Evolutionary conservation across 2,329 filamentous ascomycete genomes (phyloP), one percentile per base, ranked within the genome.

Genomic region (Colletotrichum eremochloae): DNA sequence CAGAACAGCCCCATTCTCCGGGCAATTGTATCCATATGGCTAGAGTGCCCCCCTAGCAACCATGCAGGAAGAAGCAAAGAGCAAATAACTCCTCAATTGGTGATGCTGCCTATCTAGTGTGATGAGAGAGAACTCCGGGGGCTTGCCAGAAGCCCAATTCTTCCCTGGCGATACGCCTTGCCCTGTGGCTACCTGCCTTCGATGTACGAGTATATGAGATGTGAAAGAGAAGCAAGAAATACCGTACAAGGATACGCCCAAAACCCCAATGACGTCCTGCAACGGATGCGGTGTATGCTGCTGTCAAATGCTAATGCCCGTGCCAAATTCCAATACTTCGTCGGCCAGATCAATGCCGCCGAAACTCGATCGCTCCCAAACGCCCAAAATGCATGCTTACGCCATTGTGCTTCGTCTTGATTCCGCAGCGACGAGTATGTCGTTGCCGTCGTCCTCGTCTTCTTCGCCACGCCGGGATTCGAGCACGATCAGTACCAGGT

Each of bases 401-500:
- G n/a, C 36, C 53, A 24, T 48, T 14, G 12, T 2, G 12, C 50
- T 18, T 52, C 48, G 7, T 20, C 29, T 53, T 15, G 9, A 1
- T 20, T 33, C 3, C 20, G n/a, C 33, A 56, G 20, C 12, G 2
- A 24, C 33, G n/a, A 29, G 24, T 18, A 6, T 53, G 29, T 31
- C n/a, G 5, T 40, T 9, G 11, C 24, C 20, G 53, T 24, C 53
- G 3, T 38, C 9, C 11, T 55, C 52, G n/a, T n/a, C 29, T 15
- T 20, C 18, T 44, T 24, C 20, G 46, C 4, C 46, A 5, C 46
- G 46, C n/a, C 20, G 20, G 20, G 18, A 46, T 46, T 46, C 20
- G 36, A 14, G 36, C n/a, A 12, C n/a, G 44, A 24, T 62, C 52
- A 75, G 50, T 69, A 75, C 83, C 86, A 87, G 6, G 86, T 88